These are phyloP conservation scores for Dictyostelium brefeldianum DNA, from an alignment of 78 protist species.

Conservation along the genomic window DNA sequence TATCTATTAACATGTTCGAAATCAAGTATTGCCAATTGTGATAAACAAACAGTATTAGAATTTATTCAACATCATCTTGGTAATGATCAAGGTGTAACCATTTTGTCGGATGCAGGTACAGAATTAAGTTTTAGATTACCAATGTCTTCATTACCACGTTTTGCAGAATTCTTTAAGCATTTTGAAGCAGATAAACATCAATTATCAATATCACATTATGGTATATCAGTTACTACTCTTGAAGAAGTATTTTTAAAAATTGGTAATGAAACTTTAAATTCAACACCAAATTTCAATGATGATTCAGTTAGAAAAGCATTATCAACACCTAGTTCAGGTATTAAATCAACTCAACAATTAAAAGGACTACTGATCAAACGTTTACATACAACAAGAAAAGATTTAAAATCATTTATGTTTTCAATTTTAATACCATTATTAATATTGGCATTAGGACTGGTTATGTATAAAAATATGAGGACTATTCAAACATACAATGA, in stretches of 20 bases:
- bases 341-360: slow-evolving; percentile 22
- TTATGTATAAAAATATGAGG: slow-evolving; percentile 25
- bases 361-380: slow-evolving; percentile 50
- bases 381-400: slow-evolving; percentile 19
- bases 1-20: slow-evolving; percentile 76
- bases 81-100: neutral
- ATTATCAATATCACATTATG: slow-evolving; percentile 4
- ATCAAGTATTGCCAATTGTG: neutral
- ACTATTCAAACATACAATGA: neutral
- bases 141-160: neutral
- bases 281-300: slow-evolving; percentile 1
- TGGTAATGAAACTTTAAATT: slow-evolving; percentile 12
- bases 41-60: neutral
- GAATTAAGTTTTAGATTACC: slow-evolving; percentile 25
- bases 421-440: slow-evolving; percentile 39
- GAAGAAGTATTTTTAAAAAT: slow-evolving; percentile 55
- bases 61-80: neutral
- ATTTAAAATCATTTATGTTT: slow-evolving; percentile 34
- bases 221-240: slow-evolving; percentile 29
- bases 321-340: slow-evolving; percentile 1
- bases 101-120: slow-evolving; percentile 43
- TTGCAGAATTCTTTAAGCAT: slow-evolving; percentile 11
- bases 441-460: neutral
- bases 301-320: slow-evolving; percentile 17
- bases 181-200: neutral